Base-by-base conservation (phyloP, 176 grass and related monocot genomes). In the Musa beccarii region DNA sequence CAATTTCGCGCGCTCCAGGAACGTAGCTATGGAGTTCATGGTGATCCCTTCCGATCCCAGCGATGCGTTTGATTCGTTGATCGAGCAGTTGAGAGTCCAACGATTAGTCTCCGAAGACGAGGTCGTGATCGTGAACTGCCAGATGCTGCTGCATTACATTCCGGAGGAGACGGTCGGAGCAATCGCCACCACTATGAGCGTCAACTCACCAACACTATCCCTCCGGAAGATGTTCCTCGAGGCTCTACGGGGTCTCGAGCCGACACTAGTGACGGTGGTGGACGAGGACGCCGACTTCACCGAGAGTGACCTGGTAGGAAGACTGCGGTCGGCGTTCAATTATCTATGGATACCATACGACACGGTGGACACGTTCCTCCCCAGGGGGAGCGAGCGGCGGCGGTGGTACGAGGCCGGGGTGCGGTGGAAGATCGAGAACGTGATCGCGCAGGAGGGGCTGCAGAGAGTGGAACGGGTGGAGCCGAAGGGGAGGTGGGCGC, bases 211-310 rank as follows among this genome's bases (percentile, higher is more conserved):
- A 20, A 54, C 85, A 49, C 1, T 12, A 1, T 99, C 95, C 2
- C 83, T 95, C 2, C 91, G 96, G 26, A 87, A 79, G 13, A 84
- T 87, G 91, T 88, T 99, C 49, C 85, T 99, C 81, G 95, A 99
- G 80, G 88, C 85, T 6, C 71, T 99, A 16, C 87, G 96, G 21
- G 55, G 79, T 20, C 86, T 99, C 8, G 83, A 95, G 72, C 96
- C 96, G 0, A 51, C 63, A 2, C 76, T 99, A 75, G 91, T 99
- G 9, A 86, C 89, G 12, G 66, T 99, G 21, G 84, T 84, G 21
- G 96, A 99, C 49, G 96, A 99, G 66, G 96, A 99, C 84, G 96
- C 91, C 11, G 96, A 99, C 74, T 89, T 99, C 81, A 99, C 91
- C 5, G 88, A 86, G 8, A 22, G 15, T 12, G 96, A 99, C 84